phyloP scores from a whole-genome alignment of 2,329 filamentous ascomycete species.

The Nemania bipapillata region DNA sequence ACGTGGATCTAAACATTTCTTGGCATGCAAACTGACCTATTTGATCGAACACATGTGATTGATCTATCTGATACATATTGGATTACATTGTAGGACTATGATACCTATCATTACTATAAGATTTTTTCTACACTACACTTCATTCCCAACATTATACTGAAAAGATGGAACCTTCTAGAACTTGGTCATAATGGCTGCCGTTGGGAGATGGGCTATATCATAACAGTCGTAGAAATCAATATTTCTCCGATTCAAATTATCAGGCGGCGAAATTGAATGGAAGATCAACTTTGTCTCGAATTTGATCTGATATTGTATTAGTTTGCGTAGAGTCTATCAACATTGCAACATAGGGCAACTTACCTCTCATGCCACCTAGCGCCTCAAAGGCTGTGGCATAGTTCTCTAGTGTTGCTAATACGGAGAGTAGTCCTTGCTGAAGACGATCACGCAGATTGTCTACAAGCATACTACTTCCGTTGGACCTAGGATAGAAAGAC shows the following conservation, averaged over 20 bases:
- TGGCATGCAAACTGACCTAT: no score
- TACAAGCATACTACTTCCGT: conserved; percentile 44
- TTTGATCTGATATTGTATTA: conserved; percentile 46
- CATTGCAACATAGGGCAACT: conserved; percentile 24
- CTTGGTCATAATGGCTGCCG: neutral
- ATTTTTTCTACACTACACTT: neutral
- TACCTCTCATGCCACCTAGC: conserved; percentile 59
- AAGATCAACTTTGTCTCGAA: conserved; percentile 49
- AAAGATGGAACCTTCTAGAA: conserved; percentile 1
- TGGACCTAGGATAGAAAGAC: conserved; percentile 51
- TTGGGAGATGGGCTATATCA: neutral
- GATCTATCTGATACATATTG: conserved; percentile 1
- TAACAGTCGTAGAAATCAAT: neutral
- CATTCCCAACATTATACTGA: neutral
- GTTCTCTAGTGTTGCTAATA: conserved; percentile 57
- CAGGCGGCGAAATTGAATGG: conserved; percentile 39
- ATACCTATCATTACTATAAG: conserved; percentile 4
- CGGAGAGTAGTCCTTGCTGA: conserved; percentile 57
- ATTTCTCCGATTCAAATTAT: neutral
- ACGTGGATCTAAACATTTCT: no score
- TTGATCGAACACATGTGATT: neutral
- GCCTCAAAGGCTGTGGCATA: conserved; percentile 59
- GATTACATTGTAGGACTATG: conserved; percentile 6
- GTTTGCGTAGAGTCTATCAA: conserved; percentile 8
- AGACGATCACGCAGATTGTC: conserved; percentile 55